These are phyloP conservation scores for Alternaria atra DNA, from an alignment of 2,329 filamentous ascomycete species.

Conservation along the genomic window DNA sequence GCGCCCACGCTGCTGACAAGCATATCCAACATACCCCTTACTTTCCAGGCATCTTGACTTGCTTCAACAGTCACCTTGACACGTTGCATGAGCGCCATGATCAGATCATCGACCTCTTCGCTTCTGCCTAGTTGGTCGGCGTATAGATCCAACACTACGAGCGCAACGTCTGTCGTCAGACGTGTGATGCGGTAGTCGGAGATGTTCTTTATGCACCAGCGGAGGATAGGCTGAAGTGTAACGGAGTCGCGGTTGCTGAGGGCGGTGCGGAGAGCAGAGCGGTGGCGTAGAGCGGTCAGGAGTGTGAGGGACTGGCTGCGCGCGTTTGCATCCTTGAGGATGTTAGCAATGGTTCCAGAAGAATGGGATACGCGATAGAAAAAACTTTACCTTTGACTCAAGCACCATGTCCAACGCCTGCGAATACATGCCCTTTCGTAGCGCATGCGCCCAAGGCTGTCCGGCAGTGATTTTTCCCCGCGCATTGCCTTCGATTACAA, in stretches of 20 bases:
- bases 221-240: constrained; percentile 80
- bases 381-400: constrained; percentile 43
- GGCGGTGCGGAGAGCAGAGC: constrained; percentile 47
- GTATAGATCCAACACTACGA: constrained; percentile 88
- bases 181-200: constrained; percentile 82
- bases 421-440: constrained; percentile 80
- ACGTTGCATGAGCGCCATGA: constrained; percentile 72
- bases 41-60: constrained; percentile 82
- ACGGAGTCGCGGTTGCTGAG: constrained; percentile 83
- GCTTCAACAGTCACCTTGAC: constrained; percentile 83
- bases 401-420: constrained; percentile 83
- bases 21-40: constrained; percentile 88
- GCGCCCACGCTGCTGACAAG: constrained; percentile 67
- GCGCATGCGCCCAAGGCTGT: constrained; percentile 79
- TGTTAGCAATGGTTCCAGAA: constrained; percentile 13
- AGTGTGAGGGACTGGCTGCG: constrained; percentile 70
- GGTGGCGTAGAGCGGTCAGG: constrained; percentile 61
- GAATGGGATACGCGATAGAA: no score
- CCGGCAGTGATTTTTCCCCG: constrained; percentile 70
- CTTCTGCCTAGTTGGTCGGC: constrained; percentile 79
- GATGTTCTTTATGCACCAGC: constrained; percentile 83
- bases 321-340: constrained; percentile 35
- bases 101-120: constrained; percentile 73
- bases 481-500: constrained; percentile 83
- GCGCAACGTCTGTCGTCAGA: constrained; percentile 82